Evolutionary conservation across 148 eudicot species (phyloP).

Genomic region (Agrostemma githago): DNA sequence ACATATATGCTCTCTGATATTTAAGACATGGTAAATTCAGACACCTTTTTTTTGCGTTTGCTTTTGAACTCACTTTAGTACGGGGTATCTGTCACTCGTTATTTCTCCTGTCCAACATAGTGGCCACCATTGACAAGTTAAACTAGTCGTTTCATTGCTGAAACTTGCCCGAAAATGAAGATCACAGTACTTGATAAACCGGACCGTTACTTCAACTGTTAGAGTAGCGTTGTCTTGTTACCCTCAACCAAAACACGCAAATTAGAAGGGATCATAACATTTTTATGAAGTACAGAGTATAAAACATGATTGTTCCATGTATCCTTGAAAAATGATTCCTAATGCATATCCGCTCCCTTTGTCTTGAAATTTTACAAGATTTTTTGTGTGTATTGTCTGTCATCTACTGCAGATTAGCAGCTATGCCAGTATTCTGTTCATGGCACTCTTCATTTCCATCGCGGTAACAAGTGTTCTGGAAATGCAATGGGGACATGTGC

Average conservation of each 20-base stretch:
- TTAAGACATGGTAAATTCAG: not conserved
- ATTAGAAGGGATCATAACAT: too few relatives aligned
- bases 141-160: too few relatives aligned
- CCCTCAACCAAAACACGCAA: too few relatives aligned
- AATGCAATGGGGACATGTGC: conserved; percentile 97
- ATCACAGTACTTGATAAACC: too few relatives aligned
- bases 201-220: too few relatives aligned
- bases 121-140: too few relatives aligned
- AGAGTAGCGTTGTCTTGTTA: too few relatives aligned
- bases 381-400: not conserved
- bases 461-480: conserved; percentile 83
- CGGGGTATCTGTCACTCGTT: too few relatives aligned
- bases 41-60: not conserved
- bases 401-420: conserved; percentile 74
- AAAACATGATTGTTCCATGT: not conserved
- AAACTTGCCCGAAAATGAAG: too few relatives aligned
- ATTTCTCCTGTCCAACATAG: too few relatives aligned
- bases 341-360: not conserved
- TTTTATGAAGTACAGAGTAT: not conserved
- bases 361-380: not conserved
- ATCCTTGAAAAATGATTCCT: not conserved
- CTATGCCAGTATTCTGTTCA: conserved; percentile 85
- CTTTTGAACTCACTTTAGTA: too few relatives aligned
- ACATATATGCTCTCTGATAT: too few relatives aligned
- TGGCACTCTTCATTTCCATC: conserved; percentile 85